Percentiles rank a stretch among this genome's conserved stretches.
phyloP scores from a whole-genome alignment of 2,329 filamentous ascomycete genomes.

The Cercospora zeae-maydis region DNA sequence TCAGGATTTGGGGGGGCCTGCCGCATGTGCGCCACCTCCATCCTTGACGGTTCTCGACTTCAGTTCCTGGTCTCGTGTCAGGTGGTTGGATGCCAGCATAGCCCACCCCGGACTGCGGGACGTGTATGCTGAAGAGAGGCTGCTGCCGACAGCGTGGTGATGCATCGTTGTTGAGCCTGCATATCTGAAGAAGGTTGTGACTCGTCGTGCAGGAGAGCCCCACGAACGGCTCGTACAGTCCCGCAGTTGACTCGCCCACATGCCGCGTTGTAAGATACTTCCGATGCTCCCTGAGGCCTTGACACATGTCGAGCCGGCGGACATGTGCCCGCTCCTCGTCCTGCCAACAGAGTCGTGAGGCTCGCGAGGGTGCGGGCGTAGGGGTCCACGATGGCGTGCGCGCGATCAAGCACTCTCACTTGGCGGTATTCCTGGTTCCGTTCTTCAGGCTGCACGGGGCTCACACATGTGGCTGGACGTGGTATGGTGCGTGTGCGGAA shows the following conservation, averaged over 20 bases:
- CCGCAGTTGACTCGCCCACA: neutral
- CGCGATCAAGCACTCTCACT: neutral
- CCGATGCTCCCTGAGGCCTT: neutral
- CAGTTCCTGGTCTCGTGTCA: neutral
- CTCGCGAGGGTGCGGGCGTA: neutral
- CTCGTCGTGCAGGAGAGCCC: neutral
- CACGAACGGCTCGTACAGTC: neutral
- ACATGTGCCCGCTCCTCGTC: neutral
- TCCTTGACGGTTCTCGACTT: neutral
- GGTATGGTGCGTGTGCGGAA: too few relatives aligned
- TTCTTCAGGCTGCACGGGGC: neutral
- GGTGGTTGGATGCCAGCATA: neutral
- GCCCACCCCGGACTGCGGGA: neutral
- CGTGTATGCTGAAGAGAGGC: neutral
- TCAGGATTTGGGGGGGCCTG: neutral
- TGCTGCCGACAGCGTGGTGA: neutral
- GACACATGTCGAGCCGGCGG: neutral
- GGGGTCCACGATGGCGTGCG: neutral
- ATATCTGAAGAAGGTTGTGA: neutral
- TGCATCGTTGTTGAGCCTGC: neutral
- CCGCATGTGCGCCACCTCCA: neutral
- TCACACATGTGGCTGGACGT: too few relatives aligned
- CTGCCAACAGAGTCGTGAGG: neutral
- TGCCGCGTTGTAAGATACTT: neutral
- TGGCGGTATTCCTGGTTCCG: neutral